phyloP scores from a whole-genome alignment of 1,139 yeast species.

The Torulaspora globosa region DNA sequence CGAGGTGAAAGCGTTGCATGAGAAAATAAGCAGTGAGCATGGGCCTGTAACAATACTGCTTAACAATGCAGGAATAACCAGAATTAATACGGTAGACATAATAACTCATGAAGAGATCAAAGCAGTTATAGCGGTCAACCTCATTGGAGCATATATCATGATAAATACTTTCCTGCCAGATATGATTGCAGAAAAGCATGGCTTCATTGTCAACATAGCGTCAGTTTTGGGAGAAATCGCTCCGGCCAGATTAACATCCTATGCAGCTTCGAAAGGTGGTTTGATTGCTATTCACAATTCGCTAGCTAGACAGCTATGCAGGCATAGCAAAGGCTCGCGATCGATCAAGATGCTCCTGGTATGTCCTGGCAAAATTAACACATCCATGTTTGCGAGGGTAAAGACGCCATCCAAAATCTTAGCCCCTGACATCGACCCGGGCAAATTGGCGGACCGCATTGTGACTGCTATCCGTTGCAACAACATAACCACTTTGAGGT shows the following conservation, averaged over 20 bases:
- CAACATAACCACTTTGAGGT: slow-evolving; percentile 59
- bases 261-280: slow-evolving; percentile 90
- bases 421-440: slow-evolving; percentile 79
- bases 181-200: slow-evolving; percentile 60
- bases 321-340: slow-evolving; percentile 37
- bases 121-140: slow-evolving; percentile 57
- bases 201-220: slow-evolving; percentile 75
- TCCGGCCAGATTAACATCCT: slow-evolving; percentile 73
- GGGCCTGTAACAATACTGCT: slow-evolving; percentile 65
- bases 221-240: slow-evolving; percentile 81
- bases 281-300: slow-evolving; percentile 80
- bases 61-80: slow-evolving; percentile 77
- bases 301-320: slow-evolving; percentile 59
- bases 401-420: slow-evolving; percentile 63
- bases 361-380: slow-evolving; percentile 82
- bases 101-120: slow-evolving; percentile 57
- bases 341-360: slow-evolving; percentile 61
- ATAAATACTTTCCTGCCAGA: slow-evolving; percentile 66
- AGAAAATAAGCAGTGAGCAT: slow-evolving; percentile 40
- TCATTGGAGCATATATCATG: slow-evolving; percentile 65
- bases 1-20: slow-evolving; percentile 41
- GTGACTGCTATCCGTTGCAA: slow-evolving; percentile 58
- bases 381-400: slow-evolving; percentile 67
- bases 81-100: slow-evolving; percentile 55
- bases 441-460: slow-evolving; percentile 56